A percentile compares a stretch with the other conserved stretches of the same genome.
These are phyloP conservation scores for Xylariomycetidae sp. DNA, from an alignment of 2,329 filamentous ascomycete species.

Conservation along the genomic window DNA sequence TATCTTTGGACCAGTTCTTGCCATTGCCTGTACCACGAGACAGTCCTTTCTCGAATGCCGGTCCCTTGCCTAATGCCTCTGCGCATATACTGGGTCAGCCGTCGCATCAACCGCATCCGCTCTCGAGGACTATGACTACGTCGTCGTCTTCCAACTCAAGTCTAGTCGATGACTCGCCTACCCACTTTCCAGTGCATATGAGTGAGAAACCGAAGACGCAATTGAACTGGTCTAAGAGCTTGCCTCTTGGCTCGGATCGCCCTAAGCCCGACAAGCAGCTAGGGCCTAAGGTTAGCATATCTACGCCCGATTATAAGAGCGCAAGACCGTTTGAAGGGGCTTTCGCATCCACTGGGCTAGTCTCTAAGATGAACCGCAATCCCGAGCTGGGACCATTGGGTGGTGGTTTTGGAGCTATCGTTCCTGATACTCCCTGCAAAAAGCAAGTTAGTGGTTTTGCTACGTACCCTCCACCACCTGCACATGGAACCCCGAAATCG, in stretches of 20 bases:
- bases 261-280: conserved; percentile 17
- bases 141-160: conserved; percentile 84
- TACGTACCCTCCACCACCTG: conserved; percentile 53
- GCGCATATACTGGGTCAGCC: conserved; percentile 43
- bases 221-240: conserved; percentile 66
- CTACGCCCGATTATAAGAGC: conserved; percentile 74
- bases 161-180: conserved; percentile 64
- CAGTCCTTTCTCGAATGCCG: conserved; percentile 56
- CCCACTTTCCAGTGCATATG: conserved; percentile 52
- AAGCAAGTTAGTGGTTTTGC: conserved; percentile 69
- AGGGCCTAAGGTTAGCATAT: conserved; percentile 39
- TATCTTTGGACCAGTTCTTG: conserved; percentile 75
- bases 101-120: conserved; percentile 65
- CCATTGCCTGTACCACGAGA: conserved; percentile 60
- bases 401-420: conserved; percentile 52
- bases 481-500: conserved; percentile 53
- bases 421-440: conserved; percentile 96
- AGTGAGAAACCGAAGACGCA: conserved; percentile 46
- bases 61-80: conserved; percentile 48
- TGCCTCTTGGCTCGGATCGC: conserved; percentile 45
- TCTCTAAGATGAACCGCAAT: conserved; percentile 90
- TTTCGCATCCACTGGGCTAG: conserved; percentile 89
- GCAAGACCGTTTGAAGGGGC: conserved; percentile 74
- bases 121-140: conserved; percentile 81
- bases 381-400: conserved; percentile 60